Base-by-base conservation (phyloP, 768 basidiomycete species). In the Clavaria fumosa region DNA sequence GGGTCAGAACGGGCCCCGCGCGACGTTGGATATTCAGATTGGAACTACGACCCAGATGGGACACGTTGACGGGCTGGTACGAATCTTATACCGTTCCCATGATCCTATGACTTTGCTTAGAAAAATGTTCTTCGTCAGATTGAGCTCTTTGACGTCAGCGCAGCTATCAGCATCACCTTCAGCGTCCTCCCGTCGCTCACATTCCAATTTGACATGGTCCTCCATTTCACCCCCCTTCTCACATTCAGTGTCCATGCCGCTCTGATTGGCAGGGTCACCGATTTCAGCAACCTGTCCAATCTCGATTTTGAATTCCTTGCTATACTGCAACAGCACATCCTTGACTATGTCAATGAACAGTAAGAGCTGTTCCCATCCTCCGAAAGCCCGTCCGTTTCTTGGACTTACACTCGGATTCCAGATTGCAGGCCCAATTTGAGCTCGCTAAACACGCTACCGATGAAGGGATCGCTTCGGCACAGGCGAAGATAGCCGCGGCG, bases 141-240 rank as follows among this genome's bases (percentile, higher is more conserved):
- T 11, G 37, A 10, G 30, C 37, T 38, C 18, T 30, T 28, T 28
- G 26, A 28, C 26, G 26, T 14, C 26, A 28, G 14, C 14, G 22
- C 32, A 11, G 10, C 34, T 20, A 7, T 41, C 26, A 20, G 20
- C 23, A 23, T 41, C 7, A n/a, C 35, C 35, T 34, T 41, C 39
- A 31, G 36, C 7, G 22, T 41, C 9, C n/a, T 28, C 4, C 39
- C 39, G 21, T 7, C 5, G 12, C 39, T 34, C 14, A 23, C 14
- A 12, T 41, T 41, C 35, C 32, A 37, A 15, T 41, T 41, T 23
- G 36, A 37, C 37, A 35, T 41, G 14, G 17, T 37, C 21, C 39
- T 41, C 14, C 39, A 38, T 12, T 41, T 41, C 35, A 41, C 39
- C 23, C 18, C 19, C 12, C 32, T 38, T 14, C 39, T 41, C 37